A percentile compares a stretch with the other conserved stretches of the same genome.
Conservation (phyloP, 2,329 filamentous ascomycete genomes). For the Phoma sp. region DNA sequence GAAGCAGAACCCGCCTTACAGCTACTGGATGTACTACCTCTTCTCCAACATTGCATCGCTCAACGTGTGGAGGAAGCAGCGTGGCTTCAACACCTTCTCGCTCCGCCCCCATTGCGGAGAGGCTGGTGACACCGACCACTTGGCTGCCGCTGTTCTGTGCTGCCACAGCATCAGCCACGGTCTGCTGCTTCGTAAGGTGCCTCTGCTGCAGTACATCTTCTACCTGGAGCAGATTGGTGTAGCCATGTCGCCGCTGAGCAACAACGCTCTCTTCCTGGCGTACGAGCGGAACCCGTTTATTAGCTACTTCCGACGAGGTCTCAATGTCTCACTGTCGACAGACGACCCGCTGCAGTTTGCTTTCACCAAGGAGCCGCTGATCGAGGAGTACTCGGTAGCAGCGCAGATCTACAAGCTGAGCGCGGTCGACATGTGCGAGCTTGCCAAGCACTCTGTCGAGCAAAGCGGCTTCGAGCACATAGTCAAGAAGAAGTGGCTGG, state of each 20-base stretch:
- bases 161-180: constrained; percentile 98
- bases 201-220: constrained; percentile 93
- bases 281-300: constrained; percentile 97
- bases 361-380: constrained; percentile 96
- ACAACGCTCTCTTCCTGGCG: constrained; percentile 94
- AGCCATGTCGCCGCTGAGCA: constrained; percentile 98
- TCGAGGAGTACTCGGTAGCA: constrained; percentile 97
- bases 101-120: constrained; percentile 95
- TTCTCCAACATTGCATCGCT: constrained; percentile 93
- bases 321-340: constrained; percentile 95
- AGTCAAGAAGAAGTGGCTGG: constrained; percentile 92
- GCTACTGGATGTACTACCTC: constrained; percentile 98
- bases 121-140: constrained; percentile 93
- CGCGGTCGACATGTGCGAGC: constrained; percentile 96
- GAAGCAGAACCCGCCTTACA: constrained; percentile 96
- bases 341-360: constrained; percentile 98
- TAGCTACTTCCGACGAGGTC: constrained; percentile 90
- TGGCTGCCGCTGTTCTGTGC: constrained; percentile 88
- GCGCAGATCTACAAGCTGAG: constrained; percentile 98
- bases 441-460: constrained; percentile 93
- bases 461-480: constrained; percentile 92
- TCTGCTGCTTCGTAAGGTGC: constrained; percentile 89
- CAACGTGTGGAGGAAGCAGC: constrained; percentile 87
- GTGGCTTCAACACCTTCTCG: constrained; percentile 95
- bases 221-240: constrained; percentile 98